Evolutionary conservation across 768 basidiomycete species (phyloP).

Genomic region (Rhodotorula taiwanensis): DNA sequence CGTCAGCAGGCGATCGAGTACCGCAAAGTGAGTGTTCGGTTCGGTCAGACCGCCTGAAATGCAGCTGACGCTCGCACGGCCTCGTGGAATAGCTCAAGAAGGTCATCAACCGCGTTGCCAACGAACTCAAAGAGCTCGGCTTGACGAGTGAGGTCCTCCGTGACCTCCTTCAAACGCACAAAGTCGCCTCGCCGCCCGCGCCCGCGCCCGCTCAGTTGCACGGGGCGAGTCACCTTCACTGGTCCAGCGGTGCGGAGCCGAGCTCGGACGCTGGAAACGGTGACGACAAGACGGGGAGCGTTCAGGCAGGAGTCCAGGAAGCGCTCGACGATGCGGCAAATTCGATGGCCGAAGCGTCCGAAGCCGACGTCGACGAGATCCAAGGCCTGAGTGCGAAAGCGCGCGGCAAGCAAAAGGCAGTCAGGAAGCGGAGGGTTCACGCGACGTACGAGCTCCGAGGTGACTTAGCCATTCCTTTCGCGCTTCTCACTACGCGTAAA

Average conservation of each 20-base stretch:
- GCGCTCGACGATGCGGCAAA: constrained; percentile 4
- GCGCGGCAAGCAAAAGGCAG: constrained; percentile 9
- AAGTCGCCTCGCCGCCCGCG: background rate
- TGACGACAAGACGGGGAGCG: constrained; percentile 2
- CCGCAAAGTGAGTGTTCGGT: constrained; percentile 59
- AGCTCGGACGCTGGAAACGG: too few species aligned
- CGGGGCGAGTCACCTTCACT: constrained; percentile 11
- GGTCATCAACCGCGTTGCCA: constrained; percentile 72
- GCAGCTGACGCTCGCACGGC: background rate
- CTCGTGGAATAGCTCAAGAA: constrained; percentile 74
- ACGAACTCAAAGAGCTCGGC: constrained; percentile 68
- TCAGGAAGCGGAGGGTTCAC: constrained; percentile 40
- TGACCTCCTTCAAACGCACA: constrained; percentile 42
- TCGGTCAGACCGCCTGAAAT: too few species aligned
- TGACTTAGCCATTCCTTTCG: constrained; percentile 36
- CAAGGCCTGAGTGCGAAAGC: constrained; percentile 17
- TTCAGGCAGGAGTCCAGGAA: background rate
- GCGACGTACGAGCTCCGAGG: constrained; percentile 48
- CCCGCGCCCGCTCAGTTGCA: constrained; percentile 44
- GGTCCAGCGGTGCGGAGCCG: too few species aligned
- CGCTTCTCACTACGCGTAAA: background rate
- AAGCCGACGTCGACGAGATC: constrained; percentile 34
- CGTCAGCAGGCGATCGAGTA: constrained; percentile 76
- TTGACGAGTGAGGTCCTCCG: constrained; percentile 49
- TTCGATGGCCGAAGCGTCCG: background rate